Conservation (phyloP, 768 basidiomycete species). For the Tulasnella sp. region DNA sequence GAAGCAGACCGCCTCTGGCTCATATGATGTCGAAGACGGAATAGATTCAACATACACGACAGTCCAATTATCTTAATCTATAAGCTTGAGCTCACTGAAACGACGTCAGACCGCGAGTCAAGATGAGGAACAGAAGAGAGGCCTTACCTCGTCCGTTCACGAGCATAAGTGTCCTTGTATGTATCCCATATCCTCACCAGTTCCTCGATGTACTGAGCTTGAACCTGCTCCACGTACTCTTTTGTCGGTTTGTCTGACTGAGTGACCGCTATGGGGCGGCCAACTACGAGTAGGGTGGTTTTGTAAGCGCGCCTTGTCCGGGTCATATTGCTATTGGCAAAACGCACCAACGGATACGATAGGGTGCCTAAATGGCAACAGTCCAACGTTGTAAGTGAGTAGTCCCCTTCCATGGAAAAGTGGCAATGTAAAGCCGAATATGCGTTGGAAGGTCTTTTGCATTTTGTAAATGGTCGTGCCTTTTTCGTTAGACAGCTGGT, state of each 20-base stretch:
- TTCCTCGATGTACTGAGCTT: slow-evolving; percentile 89
- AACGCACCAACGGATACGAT: slow-evolving; percentile 96
- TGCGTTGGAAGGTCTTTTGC: slow-evolving; percentile 87
- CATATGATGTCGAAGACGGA: not conserved
- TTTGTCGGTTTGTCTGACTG: slow-evolving; percentile 79
- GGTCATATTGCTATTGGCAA: not conserved
- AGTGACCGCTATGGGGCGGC: slow-evolving; percentile 80
- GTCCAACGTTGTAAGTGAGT: slow-evolving; percentile 92
- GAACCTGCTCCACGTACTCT: slow-evolving; percentile 77
- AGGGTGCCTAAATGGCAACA: slow-evolving; percentile 93
- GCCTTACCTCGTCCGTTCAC: slow-evolving; percentile 60
- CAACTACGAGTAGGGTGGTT: slow-evolving; percentile 58
- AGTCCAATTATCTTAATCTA: slow-evolving; percentile 1
- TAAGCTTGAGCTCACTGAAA: slow-evolving; percentile 19
- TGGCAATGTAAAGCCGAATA: slow-evolving; percentile 95
- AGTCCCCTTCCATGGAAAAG: slow-evolving; percentile 96
- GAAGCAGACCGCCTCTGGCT: not conserved
- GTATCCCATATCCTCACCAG: slow-evolving; percentile 95
- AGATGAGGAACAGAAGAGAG: not conserved
- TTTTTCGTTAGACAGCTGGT: slow-evolving; percentile 94
- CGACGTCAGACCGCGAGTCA: not conserved
- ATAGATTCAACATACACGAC: not conserved
- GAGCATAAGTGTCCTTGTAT: slow-evolving; percentile 93
- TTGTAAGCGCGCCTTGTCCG: not conserved
- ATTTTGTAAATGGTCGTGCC: slow-evolving; percentile 84